Evolutionary conservation across 441 rosid genomes (phyloP), one percentile per base, ranked within the genome.

Genomic region (Brassica hybrid): DNA sequence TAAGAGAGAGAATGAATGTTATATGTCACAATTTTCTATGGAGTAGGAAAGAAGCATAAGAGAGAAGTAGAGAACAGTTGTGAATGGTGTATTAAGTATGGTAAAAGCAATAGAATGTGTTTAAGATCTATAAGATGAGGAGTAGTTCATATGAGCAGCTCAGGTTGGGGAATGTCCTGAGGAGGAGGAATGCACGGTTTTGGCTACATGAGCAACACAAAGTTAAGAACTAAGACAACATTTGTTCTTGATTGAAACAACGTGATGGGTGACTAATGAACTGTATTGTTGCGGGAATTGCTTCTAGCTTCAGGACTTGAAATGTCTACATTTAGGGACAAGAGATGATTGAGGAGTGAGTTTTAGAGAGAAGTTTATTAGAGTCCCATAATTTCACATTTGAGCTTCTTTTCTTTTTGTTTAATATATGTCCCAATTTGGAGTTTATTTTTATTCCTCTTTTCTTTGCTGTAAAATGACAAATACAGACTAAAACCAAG

Each of bases 31-130:
- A 7, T 36, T 36, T 36, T 36, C 18, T n/a, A 7, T 27, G 19
- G 19, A 61, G 65, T 27, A 61, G 41, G 65, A 27, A 27, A 27
- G 32, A 30, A 61, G 41, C 9, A 27, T 27, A 61, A 17, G 65
- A 27, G 65, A 61, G 3, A 61, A 30, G 65, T 61, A 19, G 65
- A 36, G 41, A 61, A 61, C 19, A 61, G 65, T 61, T 61, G 65
- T 61, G 65, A 61, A 61, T 17, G 19, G 41, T 36, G 65, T 61
- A 7, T 27, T 27, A 1, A 7, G 1, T 61, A 61, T 30, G 65
- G 65, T 30, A 61, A 36, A 30, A 61, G 18, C 65, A 61, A 61
- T n/a, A 36, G 41, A n/a, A 30, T 61, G 65, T 38, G 65, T n/a
- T 7, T n/a, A 61, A 17, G 32, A 61, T 61, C 18, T 61, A 61